phyloP scores from a whole-genome alignment of 2,329 filamentous ascomycete genomes.

The Diplocarpon rosae region DNA sequence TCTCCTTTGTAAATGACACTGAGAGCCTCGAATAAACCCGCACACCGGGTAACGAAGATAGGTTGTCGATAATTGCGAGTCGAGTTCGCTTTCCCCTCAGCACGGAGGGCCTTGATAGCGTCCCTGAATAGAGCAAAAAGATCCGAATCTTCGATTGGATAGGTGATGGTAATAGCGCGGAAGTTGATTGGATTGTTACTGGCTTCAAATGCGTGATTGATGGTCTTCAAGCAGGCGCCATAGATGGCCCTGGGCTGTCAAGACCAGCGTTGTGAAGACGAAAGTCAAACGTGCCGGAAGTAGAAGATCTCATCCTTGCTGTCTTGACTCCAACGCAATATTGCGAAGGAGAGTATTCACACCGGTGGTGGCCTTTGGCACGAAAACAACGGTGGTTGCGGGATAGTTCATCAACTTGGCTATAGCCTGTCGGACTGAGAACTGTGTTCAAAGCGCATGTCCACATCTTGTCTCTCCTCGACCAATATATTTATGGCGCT shows the following conservation, averaged over 20 bases:
- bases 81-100: constrained; percentile 45
- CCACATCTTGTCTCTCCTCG: constrained; percentile 64
- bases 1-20: constrained; percentile 52
- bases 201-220: constrained; percentile 63
- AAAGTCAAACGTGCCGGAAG: constrained; percentile 43
- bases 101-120: constrained; percentile 41
- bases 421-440: constrained; percentile 55
- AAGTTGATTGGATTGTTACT: constrained; percentile 33
- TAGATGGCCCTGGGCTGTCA: constrained; percentile 11
- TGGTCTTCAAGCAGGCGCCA: constrained; percentile 56
- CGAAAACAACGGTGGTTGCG: constrained; percentile 57
- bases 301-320: constrained; percentile 60
- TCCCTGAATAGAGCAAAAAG: constrained; percentile 50
- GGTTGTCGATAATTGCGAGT: constrained; percentile 67
- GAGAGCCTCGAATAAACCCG: constrained; percentile 67
- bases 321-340: constrained; percentile 55
- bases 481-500: constrained; percentile 54
- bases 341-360: constrained; percentile 73
- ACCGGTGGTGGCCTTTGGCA: constrained; percentile 70
- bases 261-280: not conserved
- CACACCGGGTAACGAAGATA: constrained; percentile 69
- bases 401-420: constrained; percentile 57
- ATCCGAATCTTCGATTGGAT: constrained; percentile 60
- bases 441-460: constrained; percentile 58
- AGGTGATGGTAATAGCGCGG: constrained; percentile 48